Base-by-base conservation (phyloP, 352 stramenopile genomes). In the Globisporangium paddicum region DNA sequence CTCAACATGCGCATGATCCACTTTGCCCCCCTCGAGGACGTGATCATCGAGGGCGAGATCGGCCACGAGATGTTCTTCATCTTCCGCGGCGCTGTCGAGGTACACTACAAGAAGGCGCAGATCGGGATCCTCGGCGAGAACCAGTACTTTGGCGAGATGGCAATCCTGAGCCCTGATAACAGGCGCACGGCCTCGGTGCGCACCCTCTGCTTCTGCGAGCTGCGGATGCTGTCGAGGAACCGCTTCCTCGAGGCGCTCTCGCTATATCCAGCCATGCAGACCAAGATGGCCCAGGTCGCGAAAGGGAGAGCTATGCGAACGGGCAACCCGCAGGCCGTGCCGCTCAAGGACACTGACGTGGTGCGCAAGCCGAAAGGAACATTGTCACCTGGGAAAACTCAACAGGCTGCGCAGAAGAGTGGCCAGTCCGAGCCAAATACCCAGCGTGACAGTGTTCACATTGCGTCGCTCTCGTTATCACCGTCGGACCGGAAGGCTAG, bases 31-130 rank as follows among this genome's bases (percentile, higher is more conserved):
- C 62, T 88, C 13, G 82, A 92, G 60, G 82, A 92, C 26, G 80
- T 92, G 14, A 89, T 92, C 51, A 65, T 92, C 3, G 82, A 92
- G 46, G 82, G 82, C 21, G 82, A 92, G 60, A 89, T 90, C 37
- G 82, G 82, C 14, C 77, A 92, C 59, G 82, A 92, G 54, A 92
- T 92, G 82, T 92, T 92, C 56, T 92, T 90, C 63, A 92, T 92
- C 63, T 93, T 90, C 61, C 78, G 82, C 3, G 82, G 82, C 2
- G 79, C 85, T 9, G 82, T 90, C 34, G 82, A 92, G 62, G 79
- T 92, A 28, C 63, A 84, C 32, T 75, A 84, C 52, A 73, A 69
- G 11, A 77, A 69, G 16, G 49, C 76, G 28, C 82, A 92, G 62
- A 71, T 92, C 4, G 77, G 79, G 2, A 61, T 92, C 19, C 69